A percentile compares a stretch with the other conserved stretches of the same genome.
These are phyloP conservation scores for Mollisiaceae sp. DNA, from an alignment of 2,329 filamentous ascomycete genomes.

Conservation along the genomic window DNA sequence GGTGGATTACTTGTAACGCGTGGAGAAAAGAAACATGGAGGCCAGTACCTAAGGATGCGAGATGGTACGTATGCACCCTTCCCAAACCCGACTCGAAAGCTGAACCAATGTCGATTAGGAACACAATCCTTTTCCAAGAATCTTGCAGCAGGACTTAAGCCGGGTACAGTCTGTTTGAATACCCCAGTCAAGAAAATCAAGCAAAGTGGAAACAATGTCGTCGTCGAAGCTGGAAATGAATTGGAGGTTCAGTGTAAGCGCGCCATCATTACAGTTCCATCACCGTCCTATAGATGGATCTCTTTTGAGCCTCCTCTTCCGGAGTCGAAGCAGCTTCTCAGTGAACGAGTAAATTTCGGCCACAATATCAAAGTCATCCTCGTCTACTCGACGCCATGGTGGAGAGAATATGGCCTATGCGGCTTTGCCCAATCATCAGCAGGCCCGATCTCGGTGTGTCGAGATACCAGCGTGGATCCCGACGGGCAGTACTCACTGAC, in stretches of 20 bases:
- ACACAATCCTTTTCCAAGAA: slow-evolving; percentile 24
- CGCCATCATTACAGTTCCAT: slow-evolving; percentile 54
- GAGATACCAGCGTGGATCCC: slow-evolving; percentile 46
- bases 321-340: slow-evolving; percentile 41
- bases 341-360: slow-evolving; percentile 45
- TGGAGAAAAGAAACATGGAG: slow-evolving; percentile 56
- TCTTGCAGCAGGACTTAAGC: slow-evolving; percentile 15
- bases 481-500: slow-evolving; percentile 37
- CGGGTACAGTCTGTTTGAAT: slow-evolving; percentile 15
- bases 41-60: slow-evolving; percentile 33
- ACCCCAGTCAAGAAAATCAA: slow-evolving; percentile 45
- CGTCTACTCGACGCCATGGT: slow-evolving; percentile 44
- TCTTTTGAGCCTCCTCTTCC: slow-evolving; percentile 53
- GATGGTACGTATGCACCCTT: slow-evolving; percentile 43
- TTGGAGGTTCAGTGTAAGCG: slow-evolving; percentile 35
- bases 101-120: slow-evolving; percentile 1
- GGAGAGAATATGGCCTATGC: slow-evolving; percentile 39
- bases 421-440: slow-evolving; percentile 46
- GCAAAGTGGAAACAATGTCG: slow-evolving; percentile 45
- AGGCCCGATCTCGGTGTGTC: slow-evolving; percentile 47
- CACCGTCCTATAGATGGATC: slow-evolving; percentile 52
- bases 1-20: slow-evolving; percentile 57
- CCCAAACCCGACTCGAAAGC: not conserved
- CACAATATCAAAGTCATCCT: slow-evolving; percentile 53
- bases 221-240: slow-evolving; percentile 7